Evolutionary conservation across 2,329 filamentous ascomycete species (phyloP).

Genomic region (Phyllosticta citriasiana): DNA sequence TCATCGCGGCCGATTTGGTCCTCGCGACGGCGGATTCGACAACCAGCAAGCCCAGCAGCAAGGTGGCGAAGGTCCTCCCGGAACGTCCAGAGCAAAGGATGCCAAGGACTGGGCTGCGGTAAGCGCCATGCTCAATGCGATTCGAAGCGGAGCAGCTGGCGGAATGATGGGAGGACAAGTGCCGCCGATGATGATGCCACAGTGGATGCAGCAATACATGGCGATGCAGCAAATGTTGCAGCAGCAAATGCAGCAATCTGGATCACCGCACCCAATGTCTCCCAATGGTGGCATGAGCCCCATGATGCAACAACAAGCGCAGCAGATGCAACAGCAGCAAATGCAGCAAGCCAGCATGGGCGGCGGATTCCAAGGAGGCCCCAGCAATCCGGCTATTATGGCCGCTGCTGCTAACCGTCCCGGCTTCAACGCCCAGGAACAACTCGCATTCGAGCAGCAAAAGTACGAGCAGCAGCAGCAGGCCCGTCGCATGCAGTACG

Average conservation of each 20-base stretch:
- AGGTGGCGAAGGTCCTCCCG: slow-evolving; percentile 19
- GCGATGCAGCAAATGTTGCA: slow-evolving; percentile 22
- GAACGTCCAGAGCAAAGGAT: slow-evolving; percentile 86
- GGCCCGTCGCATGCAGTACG: slow-evolving; percentile 37
- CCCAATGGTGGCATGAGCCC: slow-evolving; percentile 22
- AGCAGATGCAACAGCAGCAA: slow-evolving; percentile 36
- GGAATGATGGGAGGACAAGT: slow-evolving; percentile 47
- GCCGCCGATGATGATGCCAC: slow-evolving; percentile 43
- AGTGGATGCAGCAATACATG: slow-evolving; percentile 35
- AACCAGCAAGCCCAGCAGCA: slow-evolving; percentile 40
- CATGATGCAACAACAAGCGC: background rate
- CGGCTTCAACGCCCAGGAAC: slow-evolving; percentile 59
- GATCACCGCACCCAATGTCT: slow-evolving; percentile 7
- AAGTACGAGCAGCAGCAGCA: slow-evolving; percentile 64
- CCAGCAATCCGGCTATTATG: slow-evolving; percentile 13
- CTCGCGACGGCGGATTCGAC: slow-evolving; percentile 28
- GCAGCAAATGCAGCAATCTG: slow-evolving; percentile 1
- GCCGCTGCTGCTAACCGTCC: slow-evolving; percentile 29
- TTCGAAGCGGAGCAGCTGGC: slow-evolving; percentile 12
- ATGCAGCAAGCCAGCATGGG: slow-evolving; percentile 29
- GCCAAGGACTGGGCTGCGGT: slow-evolving; percentile 71
- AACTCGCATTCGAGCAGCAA: slow-evolving; percentile 66
- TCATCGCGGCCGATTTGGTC: slow-evolving; percentile 26
- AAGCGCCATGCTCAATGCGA: slow-evolving; percentile 28
- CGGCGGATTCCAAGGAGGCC: slow-evolving; percentile 12